Base-by-base conservation (phyloP, 306 rosid species). In the Vigna unguiculata region DNA sequence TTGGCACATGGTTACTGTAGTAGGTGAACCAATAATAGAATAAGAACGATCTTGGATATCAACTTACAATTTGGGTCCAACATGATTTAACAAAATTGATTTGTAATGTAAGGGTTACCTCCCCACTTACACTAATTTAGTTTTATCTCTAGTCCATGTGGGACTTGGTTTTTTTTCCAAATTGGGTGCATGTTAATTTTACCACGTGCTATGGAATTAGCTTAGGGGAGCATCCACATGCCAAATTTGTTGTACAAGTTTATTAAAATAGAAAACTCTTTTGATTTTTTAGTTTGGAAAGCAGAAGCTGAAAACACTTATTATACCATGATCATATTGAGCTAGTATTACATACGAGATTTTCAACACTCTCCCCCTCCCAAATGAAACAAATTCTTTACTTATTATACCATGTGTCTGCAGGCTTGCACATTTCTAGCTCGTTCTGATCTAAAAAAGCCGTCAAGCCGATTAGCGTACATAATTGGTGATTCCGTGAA, bases 381-480 rank as follows among this genome's bases (percentile, higher is more conserved):
- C 25, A 5, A n/a, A n/a, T n/a, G 5, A 69, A 62, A 25, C 5
- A 14, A 28, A 30, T 16, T 72, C n/a, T n/a, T 48, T 48, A 53
- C 43, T 40, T 54, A 72, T 28, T 74, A 12, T 48, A 58, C 52
- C 81, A 49, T 80, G 64, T 72, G 46, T 40, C 13, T 84, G 21
- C 82, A 95, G 99, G 99, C 99, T 14, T 77, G 88, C 86, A 95
- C 99, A 68, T 95, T 95, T 81, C 91, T 95, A 54, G 99, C 98
- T 34, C 93, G 97, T 66, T 83, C 89, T 75, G 99, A 95, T 84
- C 82, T 90, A 71, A 92, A 90, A 84, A 89, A 77, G 52, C 97
- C 99, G 40, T 89, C 99, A 38, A 88, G 82, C 48, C 86, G 96
- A 52, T 87, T 95, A 82, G 99, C 97, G 4, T 95, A 92, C 74